Conservation (phyloP, 1,139 yeast species). For the Geotrichum citri-aurantii region DNA sequence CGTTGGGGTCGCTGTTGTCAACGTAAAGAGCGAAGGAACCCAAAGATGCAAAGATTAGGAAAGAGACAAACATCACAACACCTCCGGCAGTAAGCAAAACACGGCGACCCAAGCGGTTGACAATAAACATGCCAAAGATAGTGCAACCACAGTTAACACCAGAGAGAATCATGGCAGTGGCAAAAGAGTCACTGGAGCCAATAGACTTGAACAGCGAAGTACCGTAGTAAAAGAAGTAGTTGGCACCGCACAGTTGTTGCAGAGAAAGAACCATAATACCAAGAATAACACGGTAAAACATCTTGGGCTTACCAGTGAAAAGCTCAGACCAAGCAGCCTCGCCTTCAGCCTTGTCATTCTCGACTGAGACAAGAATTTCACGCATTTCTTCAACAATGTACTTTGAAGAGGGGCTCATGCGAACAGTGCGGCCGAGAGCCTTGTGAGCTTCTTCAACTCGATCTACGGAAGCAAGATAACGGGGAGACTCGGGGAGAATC, state of each 20-base stretch:
- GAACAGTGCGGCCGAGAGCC: slow-evolving; percentile 58
- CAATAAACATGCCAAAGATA: slow-evolving; percentile 57
- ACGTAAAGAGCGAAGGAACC: slow-evolving; percentile 43
- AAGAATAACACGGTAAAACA: slow-evolving; percentile 56
- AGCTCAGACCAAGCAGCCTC: slow-evolving; percentile 64
- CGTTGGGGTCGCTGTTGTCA: background rate
- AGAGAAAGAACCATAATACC: slow-evolving; percentile 63
- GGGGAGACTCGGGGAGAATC: slow-evolving; percentile 74
- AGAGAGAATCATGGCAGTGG: slow-evolving; percentile 73
- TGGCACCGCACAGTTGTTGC: slow-evolving; percentile 77
- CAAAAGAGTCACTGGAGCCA: slow-evolving; percentile 57
- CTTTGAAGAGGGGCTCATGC: slow-evolving; percentile 55
- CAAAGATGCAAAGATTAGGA: slow-evolving; percentile 59
- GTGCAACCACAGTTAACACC: slow-evolving; percentile 74
- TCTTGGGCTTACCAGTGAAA: slow-evolving; percentile 59
- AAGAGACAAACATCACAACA: slow-evolving; percentile 57
- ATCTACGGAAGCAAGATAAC: slow-evolving; percentile 55
- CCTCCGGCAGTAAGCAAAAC: slow-evolving; percentile 58
- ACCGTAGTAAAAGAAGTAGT: slow-evolving; percentile 78
- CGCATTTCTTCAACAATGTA: slow-evolving; percentile 55
- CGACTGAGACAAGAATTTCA: slow-evolving; percentile 57
- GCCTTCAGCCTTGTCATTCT: slow-evolving; percentile 58
- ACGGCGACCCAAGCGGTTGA: slow-evolving; percentile 70
- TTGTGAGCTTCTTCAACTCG: slow-evolving; percentile 53
- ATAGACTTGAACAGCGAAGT: slow-evolving; percentile 72